Percentiles rank a stretch among this genome's conserved stretches.
Evolutionary conservation across 768 basidiomycete species (phyloP).

Genomic region (Lentinus tigrinus): DNA sequence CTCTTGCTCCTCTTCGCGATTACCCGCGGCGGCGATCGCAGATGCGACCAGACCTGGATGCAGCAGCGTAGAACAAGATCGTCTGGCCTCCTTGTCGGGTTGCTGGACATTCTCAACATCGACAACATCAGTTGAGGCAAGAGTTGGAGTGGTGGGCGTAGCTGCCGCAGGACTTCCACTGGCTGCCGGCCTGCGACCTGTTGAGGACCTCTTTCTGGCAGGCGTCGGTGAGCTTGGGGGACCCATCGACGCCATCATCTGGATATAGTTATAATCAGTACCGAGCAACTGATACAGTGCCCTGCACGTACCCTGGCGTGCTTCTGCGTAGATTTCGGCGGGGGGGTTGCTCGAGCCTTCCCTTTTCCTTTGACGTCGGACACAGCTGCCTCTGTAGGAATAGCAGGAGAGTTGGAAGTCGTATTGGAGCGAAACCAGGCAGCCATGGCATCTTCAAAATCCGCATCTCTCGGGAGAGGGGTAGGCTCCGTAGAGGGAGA

Average conservation of each 20-base stretch:
- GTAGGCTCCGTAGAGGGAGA: background rate
- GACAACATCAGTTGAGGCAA: background rate
- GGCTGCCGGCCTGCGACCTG: background rate
- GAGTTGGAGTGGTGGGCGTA: background rate
- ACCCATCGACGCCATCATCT: slow-evolving; percentile 5
- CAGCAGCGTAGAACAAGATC: background rate
- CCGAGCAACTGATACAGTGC: background rate
- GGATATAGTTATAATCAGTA: background rate
- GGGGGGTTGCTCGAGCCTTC: background rate
- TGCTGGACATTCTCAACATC: no score
- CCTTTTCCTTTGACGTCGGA: background rate
- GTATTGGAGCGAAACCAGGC: slow-evolving; percentile 5
- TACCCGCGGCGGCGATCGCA: background rate
- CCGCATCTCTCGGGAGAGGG: background rate
- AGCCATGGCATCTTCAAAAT: slow-evolving; percentile 2
- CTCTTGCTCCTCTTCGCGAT: background rate
- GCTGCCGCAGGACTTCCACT: background rate
- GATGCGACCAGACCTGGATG: slow-evolving; percentile 4
- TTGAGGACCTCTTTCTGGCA: background rate
- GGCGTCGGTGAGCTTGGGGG: slow-evolving; percentile 9
- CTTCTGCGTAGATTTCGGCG: slow-evolving; percentile 1
- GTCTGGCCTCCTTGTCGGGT: background rate
- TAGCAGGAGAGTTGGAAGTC: background rate
- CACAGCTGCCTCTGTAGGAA: background rate
- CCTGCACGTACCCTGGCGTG: slow-evolving; percentile 2